Conservation (phyloP, 2,329 filamentous ascomycete species). For the Blastomyces emzantsi region DNA sequence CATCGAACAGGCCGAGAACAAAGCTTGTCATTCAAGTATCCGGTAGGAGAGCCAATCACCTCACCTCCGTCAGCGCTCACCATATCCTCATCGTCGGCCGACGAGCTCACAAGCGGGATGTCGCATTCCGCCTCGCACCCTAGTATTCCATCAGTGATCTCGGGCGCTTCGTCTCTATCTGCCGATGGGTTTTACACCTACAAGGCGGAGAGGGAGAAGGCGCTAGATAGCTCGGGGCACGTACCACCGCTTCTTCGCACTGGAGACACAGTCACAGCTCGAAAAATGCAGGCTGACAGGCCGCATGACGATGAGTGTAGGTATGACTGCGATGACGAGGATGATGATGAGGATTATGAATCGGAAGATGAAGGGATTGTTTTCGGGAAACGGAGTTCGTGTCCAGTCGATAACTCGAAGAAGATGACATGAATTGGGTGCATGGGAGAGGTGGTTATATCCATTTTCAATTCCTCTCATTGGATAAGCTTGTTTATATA, state of each 20-base stretch:
- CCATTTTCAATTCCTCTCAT: background rate
- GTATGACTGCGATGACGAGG: slow-evolving; percentile 37
- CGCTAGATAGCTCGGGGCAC: slow-evolving; percentile 18
- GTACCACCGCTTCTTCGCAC: slow-evolving; percentile 35
- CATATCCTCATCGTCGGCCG: slow-evolving; percentile 39
- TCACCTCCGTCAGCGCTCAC: slow-evolving; percentile 39
- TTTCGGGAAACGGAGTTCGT: slow-evolving; percentile 25
- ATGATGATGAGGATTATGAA: slow-evolving; percentile 30
- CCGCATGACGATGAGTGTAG: slow-evolving; percentile 31
- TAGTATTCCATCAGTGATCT: slow-evolving; percentile 39
- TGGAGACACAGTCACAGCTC: slow-evolving; percentile 34
- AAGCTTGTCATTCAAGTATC: slow-evolving; percentile 17
- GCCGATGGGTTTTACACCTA: slow-evolving; percentile 27
- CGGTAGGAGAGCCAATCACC: slow-evolving; percentile 19
- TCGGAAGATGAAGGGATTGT: slow-evolving; percentile 37
- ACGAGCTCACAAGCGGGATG: slow-evolving; percentile 39
- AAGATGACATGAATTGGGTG: background rate
- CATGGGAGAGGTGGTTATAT: background rate
- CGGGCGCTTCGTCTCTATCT: slow-evolving; percentile 39
- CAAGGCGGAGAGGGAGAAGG: slow-evolving; percentile 22
- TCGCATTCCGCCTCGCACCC: slow-evolving; percentile 41
- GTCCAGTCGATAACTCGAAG: background rate
- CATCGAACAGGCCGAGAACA: slow-evolving; percentile 1
- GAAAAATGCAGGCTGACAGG: slow-evolving; percentile 18
- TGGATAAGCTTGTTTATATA: slow-evolving; percentile 5